Conservation (phyloP, 805 yeast genomes). For the Starmerella bombi region DNA sequence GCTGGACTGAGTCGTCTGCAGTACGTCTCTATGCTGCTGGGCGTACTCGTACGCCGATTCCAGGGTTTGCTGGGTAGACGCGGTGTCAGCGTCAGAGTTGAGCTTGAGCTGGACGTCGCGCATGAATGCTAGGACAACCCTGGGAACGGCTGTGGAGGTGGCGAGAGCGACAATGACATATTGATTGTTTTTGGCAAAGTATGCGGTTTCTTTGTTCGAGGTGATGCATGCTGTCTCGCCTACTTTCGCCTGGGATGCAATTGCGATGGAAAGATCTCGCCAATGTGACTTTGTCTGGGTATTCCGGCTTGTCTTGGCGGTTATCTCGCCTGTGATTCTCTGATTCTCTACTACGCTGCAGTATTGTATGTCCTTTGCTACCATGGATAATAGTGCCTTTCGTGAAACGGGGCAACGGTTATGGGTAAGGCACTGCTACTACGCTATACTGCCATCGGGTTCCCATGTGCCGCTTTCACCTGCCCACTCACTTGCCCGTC, state of each 20-base stretch:
- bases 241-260: constrained; percentile 18
- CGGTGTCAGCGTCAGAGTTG: constrained; percentile 6
- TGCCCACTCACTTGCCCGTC: no score
- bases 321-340: constrained; percentile 3
- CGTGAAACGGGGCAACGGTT: no score
- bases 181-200: constrained; percentile 8
- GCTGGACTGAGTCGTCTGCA: constrained; percentile 31
- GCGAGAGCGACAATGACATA: constrained; percentile 13
- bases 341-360: constrained; percentile 2
- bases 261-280: constrained; percentile 15
- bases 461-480: no score
- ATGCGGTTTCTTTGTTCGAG: constrained; percentile 13
- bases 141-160: constrained; percentile 18
- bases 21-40: constrained; percentile 19
- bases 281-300: neutral
- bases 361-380: constrained; percentile 4
- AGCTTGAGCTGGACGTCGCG: constrained; percentile 19
- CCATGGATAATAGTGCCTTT: no score
- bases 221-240: constrained; percentile 16
- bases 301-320: no score
- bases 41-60: constrained; percentile 5
- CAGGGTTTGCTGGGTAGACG: constrained; percentile 15
- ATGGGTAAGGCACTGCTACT: no score
- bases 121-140: constrained; percentile 21
- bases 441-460: no score